Base-by-base conservation (phyloP, 1,284 basidiomycete species). In the Boletus semigastroideus region DNA sequence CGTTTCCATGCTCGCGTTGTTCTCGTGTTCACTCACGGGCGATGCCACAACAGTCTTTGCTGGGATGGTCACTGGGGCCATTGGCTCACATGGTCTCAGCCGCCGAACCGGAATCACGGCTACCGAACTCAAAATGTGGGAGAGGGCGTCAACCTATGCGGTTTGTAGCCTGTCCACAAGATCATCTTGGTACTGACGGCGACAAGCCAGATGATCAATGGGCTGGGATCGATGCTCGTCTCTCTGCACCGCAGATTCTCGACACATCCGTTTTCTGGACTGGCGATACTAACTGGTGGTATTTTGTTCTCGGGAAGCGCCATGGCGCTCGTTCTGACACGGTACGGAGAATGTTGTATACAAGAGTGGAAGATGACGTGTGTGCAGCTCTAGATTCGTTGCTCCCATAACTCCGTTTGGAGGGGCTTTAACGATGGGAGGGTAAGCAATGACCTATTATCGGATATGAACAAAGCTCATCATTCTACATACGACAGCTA, bases 321-420 rank as follows among this genome's bases (percentile, higher is more conserved):
- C 60, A 79, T 86, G 62, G 73, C 74, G 0, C 72, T 92, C 38
- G 79, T 89, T 17, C 66, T 77, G 52, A 71, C 85, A 43, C 72
- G 74, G 83, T 85, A 59, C 42, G 71, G 38, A 14, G 46, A 34
- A 25, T 49, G 38, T 25, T 25, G 25, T 25, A 25, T 9, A 3
- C 22, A 12, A 14, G 25, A 22, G 12, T 41, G 25, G 11, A 25
- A 12, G 50, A 22, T 66, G 30, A 55, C 25, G n/a, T 33, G 48
- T 46, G 44, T 11, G 14, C 57, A 87, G 84, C 39, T 70, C 82
- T 57, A 83, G 72, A 61, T 76, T 81, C 53, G 63, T 92, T 41
- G 90, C 89, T 0, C 89, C 88, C 3, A 68, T 90, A 42, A 92
- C 90, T 13, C 91, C 90, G 0, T 57, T 92, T 17, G 90, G 90